A percentile compares a stretch with the other conserved stretches of the same genome.
Evolutionary conservation across 371 early-diverging fungal species (phyloP).

Genomic region (Saksenaea vasiformis): DNA sequence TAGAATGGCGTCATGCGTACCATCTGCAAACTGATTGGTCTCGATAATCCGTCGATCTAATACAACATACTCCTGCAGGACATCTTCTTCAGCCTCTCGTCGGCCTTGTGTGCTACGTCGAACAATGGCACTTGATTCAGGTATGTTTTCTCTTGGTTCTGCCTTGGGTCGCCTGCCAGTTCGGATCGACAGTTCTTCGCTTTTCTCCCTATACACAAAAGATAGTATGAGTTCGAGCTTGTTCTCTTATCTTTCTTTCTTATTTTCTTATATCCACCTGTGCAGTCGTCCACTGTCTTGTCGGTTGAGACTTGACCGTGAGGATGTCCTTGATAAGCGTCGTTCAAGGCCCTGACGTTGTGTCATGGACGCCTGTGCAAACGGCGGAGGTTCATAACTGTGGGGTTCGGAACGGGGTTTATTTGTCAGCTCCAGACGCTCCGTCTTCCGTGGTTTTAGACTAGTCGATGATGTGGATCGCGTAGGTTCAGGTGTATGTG

Average conservation of each 20-base stretch:
- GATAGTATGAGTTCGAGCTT: not conserved
- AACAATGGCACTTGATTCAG: not conserved
- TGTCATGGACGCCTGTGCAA: conserved; percentile 26
- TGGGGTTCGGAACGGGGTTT: not conserved
- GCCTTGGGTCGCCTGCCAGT: not conserved
- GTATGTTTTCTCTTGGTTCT: conserved; percentile 1
- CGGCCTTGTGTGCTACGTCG: not conserved
- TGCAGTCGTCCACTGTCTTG: not conserved
- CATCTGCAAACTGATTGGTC: conserved; percentile 87
- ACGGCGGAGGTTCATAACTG: conserved; percentile 35
- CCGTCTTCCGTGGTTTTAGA: conserved; percentile 4
- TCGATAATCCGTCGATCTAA: conserved; percentile 83
- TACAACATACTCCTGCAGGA: conserved; percentile 81
- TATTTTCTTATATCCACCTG: no score
- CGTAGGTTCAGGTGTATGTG: not conserved
- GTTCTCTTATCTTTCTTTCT: not conserved
- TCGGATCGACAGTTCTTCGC: not conserved
- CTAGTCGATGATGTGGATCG: conserved; percentile 6
- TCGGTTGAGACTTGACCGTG: not conserved
- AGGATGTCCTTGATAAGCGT: not conserved
- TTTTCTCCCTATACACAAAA: not conserved
- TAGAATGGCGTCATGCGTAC: conserved; percentile 32
- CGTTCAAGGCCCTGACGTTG: conserved; percentile 7
- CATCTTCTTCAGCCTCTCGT: conserved; percentile 54
- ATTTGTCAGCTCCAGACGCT: not conserved